These are phyloP conservation scores for Quambalaria eucalypti DNA, from an alignment of 1,284 basidiomycete genomes.

Conservation along the genomic window DNA sequence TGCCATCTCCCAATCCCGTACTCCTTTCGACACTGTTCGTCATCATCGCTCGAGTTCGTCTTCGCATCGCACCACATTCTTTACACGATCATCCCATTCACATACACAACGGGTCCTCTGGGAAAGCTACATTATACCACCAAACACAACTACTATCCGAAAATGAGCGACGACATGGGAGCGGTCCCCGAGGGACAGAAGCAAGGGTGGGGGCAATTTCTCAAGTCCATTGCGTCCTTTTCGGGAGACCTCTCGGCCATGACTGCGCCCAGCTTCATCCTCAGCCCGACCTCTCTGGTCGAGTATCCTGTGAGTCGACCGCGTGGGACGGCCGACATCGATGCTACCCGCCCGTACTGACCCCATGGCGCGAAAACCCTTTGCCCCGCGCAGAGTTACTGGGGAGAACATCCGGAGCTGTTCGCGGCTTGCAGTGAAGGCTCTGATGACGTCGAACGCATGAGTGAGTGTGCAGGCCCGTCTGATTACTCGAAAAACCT, in stretches of 20 bases:
- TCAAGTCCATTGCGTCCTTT: slow-evolving; percentile 40
- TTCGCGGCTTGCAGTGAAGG: slow-evolving; percentile 33
- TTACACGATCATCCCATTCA: too few relatives aligned
- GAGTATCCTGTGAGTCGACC: slow-evolving; percentile 40
- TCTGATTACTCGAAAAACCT: background rate
- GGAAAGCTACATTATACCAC: too few relatives aligned
- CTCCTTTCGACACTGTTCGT: too few relatives aligned
- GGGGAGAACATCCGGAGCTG: slow-evolving; percentile 44
- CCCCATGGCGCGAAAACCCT: too few relatives aligned
- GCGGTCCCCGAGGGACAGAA: background rate
- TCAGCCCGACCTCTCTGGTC: slow-evolving; percentile 40
- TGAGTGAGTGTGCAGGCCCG: slow-evolving; percentile 10
- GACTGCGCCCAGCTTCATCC: slow-evolving; percentile 68
- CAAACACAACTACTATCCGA: too few relatives aligned
- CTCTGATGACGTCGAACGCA: slow-evolving; percentile 43
- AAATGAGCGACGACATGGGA: too few relatives aligned
- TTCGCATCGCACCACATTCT: too few relatives aligned
- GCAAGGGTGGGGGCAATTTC: slow-evolving; percentile 1
- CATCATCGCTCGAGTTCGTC: too few relatives aligned
- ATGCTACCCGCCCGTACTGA: too few relatives aligned
- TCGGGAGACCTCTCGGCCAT: slow-evolving; percentile 79
- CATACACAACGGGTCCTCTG: too few relatives aligned
- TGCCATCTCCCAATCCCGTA: too few relatives aligned
- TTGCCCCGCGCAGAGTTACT: slow-evolving; percentile 10
- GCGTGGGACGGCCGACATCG: background rate